Conservation (phyloP, 805 yeast genomes). For the Ogataea paraovalis region DNA sequence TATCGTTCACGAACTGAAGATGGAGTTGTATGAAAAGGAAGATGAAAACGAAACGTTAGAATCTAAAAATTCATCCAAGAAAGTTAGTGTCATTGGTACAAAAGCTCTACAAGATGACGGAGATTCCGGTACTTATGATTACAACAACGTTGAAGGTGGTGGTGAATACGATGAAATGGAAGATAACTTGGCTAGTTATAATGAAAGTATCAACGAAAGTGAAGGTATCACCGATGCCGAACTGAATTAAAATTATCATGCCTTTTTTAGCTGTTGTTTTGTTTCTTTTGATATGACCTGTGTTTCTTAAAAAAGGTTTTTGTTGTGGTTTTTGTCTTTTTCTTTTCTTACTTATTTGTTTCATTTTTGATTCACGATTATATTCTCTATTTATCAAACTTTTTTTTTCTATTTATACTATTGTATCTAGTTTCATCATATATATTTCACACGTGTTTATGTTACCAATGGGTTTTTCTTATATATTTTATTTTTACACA, state of each 20-base stretch:
- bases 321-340: neutral
- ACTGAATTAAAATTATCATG: neutral
- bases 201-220: conserved; percentile 30
- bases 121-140: conserved; percentile 27
- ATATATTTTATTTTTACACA: too few relatives aligned
- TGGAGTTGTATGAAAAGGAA: conserved; percentile 70
- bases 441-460: neutral
- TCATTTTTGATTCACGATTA: neutral
- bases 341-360: neutral
- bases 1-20: conserved; percentile 83
- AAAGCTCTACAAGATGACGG: conserved; percentile 29
- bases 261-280: neutral
- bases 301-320: neutral
- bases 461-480: neutral
- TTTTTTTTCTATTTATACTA: neutral
- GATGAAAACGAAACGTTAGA: conserved; percentile 14
- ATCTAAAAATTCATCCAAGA: conserved; percentile 3
- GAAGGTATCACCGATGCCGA: conserved; percentile 25
- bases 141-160: conserved; percentile 31
- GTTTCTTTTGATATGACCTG: neutral
- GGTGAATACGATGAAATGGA: conserved; percentile 25
- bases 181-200: conserved; percentile 29
- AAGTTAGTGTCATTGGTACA: conserved; percentile 32
- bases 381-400: neutral
- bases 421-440: neutral